Base-by-base conservation (phyloP, 2,329 filamentous ascomycete species). In the Annulohypoxylon truncatum region DNA sequence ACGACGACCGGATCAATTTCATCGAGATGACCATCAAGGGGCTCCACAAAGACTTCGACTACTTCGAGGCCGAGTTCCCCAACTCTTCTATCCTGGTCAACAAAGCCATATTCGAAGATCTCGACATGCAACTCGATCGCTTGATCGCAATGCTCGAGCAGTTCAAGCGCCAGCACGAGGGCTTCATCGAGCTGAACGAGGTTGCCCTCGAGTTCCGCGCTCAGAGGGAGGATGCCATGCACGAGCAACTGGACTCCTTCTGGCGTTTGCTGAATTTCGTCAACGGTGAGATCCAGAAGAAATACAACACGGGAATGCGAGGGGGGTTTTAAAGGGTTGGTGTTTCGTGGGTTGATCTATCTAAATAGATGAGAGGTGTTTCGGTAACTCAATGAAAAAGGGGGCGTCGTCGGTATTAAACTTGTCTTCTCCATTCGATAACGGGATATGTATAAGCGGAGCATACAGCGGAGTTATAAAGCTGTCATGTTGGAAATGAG, bases 91-190 rank as follows among this genome's bases (percentile, higher is more conserved):
- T 51, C 3, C 3, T 4, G 1, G 1, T 46, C n/a, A 33, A 24
- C 6, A 20, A 28, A 5, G 8, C 3, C 3, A 9, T 7, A 15
- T 12, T 10, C 13, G 2, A 2, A 0, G 5, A 1, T 2, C 24
- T 55, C 51, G 13, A 24, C 3, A 12, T 12, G 1, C 1, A 12
- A 1, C 35, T 20, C 8, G 1, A 18, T 2, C n/a, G 15, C 7
- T n/a, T 54, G 1, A 10, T 12, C 4, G 1, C 3, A 2, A 12
- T 9, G 2, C 12, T 18, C 26, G 15, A 15, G 22, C 13, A 13
- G 13, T 68, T 63, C 55, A 10, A 12, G 3, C 50, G 40, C 9
- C 42, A 61, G 51, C 54, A 66, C 52, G 56, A 60, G 31, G 66
- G 66, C 9, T 51, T 53, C 40, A 54, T 66, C 46, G 8, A 44